A percentile compares a stretch with the other conserved stretches of the same genome.
Evolutionary conservation across 108 stramenopile genomes (phyloP).

Genomic region (Cyclostephanos tholiformis): DNA sequence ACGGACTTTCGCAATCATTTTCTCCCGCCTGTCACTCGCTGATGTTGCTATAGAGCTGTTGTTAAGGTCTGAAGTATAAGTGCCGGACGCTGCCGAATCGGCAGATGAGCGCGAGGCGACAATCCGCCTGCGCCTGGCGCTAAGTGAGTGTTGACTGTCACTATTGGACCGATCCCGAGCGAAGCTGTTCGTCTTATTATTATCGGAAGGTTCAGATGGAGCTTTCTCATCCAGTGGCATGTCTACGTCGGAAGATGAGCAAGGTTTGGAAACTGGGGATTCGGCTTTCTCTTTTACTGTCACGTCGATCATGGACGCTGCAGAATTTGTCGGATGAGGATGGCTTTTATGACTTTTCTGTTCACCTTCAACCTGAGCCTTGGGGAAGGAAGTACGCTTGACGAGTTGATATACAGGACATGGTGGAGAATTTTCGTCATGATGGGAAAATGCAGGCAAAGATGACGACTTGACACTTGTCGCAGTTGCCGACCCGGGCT

Average conservation of each 20-base stretch:
- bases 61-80: not conserved
- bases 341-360: not conserved
- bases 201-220: not conserved
- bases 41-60: not conserved
- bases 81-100: not conserved
- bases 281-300: not conserved
- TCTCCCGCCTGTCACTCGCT: not conserved
- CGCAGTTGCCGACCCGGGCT: not conserved
- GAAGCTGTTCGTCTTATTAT: not conserved
- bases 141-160: slow-evolving; percentile 14
- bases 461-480: not conserved
- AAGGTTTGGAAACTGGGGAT: not conserved
- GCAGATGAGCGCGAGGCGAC: slow-evolving; percentile 16
- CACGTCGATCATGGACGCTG: not conserved
- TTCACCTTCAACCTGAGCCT: not conserved
- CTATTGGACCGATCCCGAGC: slow-evolving; percentile 8
- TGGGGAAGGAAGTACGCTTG: not conserved
- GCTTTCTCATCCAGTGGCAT: not conserved
- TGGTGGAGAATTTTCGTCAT: too few relatives aligned
- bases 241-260: not conserved
- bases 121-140: slow-evolving; percentile 18
- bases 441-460: too few relatives aligned
- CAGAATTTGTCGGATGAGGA: not conserved
- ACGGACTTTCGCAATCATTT: slow-evolving; percentile 23
- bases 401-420: not conserved